Evolutionary conservation across 1,284 basidiomycete genomes (phyloP).

Genomic region (Sphagnurus paluster): DNA sequence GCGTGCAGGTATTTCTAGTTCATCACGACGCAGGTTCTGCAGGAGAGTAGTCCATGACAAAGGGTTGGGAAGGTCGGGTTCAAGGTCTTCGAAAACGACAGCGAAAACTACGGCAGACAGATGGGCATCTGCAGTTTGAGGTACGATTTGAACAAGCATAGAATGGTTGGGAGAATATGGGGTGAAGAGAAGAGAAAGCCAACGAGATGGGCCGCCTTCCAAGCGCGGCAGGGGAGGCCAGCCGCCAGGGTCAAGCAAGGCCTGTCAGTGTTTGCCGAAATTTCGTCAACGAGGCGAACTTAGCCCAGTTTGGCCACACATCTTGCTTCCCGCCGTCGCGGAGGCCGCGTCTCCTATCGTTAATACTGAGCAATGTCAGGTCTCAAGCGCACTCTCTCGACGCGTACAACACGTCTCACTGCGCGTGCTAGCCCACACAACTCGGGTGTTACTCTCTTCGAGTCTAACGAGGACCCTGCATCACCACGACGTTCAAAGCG

Average conservation of each 20-base stretch:
- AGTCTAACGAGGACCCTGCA: conserved; percentile 18
- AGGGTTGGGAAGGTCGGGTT: conserved; percentile 48
- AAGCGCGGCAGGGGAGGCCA: conserved; percentile 1
- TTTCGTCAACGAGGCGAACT: conserved; percentile 14
- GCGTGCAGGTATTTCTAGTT: conserved; percentile 56
- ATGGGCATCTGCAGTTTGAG: conserved; percentile 45
- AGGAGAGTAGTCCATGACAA: conserved; percentile 58
- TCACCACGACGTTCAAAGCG: conserved; percentile 30
- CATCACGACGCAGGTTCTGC: conserved; percentile 48
- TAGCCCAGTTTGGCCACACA: conserved; percentile 4
- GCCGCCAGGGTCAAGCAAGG: conserved; percentile 16
- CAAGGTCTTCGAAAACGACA: conserved; percentile 56
- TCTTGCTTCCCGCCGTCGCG: neutral
- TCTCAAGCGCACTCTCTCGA: conserved; percentile 14
- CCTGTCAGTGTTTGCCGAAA: conserved; percentile 16
- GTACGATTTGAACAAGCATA: conserved; percentile 75
- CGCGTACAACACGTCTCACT: conserved; percentile 29
- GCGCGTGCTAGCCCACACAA: conserved; percentile 43
- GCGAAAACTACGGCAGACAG: conserved; percentile 70
- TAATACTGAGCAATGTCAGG: conserved; percentile 8
- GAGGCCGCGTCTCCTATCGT: neutral
- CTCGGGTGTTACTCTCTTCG: conserved; percentile 46
- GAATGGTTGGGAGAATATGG: neutral
- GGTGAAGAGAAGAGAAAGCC: conserved; percentile 5
- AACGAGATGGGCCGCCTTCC: too few relatives aligned